Conservation (phyloP, 805 yeast genomes). For the Candida orba region DNA sequence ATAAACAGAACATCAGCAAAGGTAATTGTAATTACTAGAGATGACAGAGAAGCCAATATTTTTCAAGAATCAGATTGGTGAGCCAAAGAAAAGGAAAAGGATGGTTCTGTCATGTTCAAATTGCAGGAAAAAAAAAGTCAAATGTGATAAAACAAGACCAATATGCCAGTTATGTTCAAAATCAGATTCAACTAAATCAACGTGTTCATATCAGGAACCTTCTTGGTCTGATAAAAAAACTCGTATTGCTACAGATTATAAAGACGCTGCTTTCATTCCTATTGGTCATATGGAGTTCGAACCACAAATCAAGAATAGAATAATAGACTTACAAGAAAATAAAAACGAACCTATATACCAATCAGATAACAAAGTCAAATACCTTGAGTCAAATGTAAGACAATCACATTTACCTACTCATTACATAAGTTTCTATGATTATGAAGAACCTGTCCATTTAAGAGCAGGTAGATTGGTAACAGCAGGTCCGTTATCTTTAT, state of each 20-base stretch:
- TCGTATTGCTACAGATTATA: slow-evolving; percentile 10
- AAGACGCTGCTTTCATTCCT: slow-evolving; percentile 19
- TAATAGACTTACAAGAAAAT: not conserved
- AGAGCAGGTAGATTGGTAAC: slow-evolving; percentile 28
- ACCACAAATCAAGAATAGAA: not conserved
- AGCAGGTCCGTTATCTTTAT: slow-evolving; percentile 27
- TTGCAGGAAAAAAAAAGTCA: slow-evolving; percentile 22
- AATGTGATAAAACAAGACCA: slow-evolving; percentile 42
- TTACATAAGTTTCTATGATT: slow-evolving; percentile 25
- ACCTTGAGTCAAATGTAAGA: not conserved
- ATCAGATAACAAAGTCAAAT: not conserved
- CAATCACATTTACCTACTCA: not conserved
- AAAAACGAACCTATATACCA: too few species aligned
- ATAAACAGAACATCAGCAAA: too few species aligned
- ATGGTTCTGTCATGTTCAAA: slow-evolving; percentile 20
- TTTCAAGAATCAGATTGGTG: slow-evolving; percentile 9
- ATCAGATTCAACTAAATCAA: slow-evolving; percentile 32
- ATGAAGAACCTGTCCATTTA: slow-evolving; percentile 23
- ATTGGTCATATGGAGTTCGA: slow-evolving; percentile 16
- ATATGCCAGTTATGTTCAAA: slow-evolving; percentile 46
- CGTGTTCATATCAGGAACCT: slow-evolving; percentile 48
- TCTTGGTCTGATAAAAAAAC: slow-evolving; percentile 43
- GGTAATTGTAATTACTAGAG: too few species aligned
- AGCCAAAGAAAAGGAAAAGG: slow-evolving; percentile 19
- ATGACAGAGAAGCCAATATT: not conserved